Percentiles rank a stretch among this genome's conserved stretches.
phyloP scores from a whole-genome alignment of 1,139 yeast species.

The Saccharomycopsis hybrid region DNA sequence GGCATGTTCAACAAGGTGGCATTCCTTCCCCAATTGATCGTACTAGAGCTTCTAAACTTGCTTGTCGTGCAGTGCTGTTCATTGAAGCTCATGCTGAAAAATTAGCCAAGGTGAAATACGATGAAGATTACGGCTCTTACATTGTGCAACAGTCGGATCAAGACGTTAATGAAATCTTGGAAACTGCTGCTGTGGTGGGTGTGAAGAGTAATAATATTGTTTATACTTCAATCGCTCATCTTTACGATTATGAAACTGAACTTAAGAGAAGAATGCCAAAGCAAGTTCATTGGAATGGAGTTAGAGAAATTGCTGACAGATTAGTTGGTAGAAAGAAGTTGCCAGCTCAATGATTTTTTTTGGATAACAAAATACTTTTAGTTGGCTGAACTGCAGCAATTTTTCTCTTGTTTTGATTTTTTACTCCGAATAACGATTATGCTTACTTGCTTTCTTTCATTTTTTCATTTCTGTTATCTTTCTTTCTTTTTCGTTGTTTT shows the following conservation, averaged over 20 bases:
- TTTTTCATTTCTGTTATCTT: no score
- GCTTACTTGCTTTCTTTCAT: no score
- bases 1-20: constrained; percentile 80
- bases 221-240: constrained; percentile 64
- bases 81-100: constrained; percentile 42
- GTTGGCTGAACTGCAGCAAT: no score
- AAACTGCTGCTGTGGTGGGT: constrained; percentile 84
- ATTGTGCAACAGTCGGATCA: constrained; percentile 21
- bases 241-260: constrained; percentile 85
- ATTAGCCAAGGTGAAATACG: constrained; percentile 28
- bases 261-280: constrained; percentile 79
- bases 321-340: constrained; percentile 48
- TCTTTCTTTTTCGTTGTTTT: no score
- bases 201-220: constrained; percentile 70
- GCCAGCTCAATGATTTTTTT: background rate
- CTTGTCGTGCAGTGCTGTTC: constrained; percentile 63
- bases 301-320: constrained; percentile 75
- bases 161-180: constrained; percentile 32
- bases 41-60: constrained; percentile 62
- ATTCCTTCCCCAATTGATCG: constrained; percentile 77
- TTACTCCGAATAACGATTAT: no score
- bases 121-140: constrained; percentile 27
- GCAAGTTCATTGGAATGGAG: constrained; percentile 71
- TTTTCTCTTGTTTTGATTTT: background rate
- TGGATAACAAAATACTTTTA: background rate